Evolutionary conservation across 2,329 filamentous ascomycete species (phyloP).

Genomic region (Cercospora berteroae): DNA sequence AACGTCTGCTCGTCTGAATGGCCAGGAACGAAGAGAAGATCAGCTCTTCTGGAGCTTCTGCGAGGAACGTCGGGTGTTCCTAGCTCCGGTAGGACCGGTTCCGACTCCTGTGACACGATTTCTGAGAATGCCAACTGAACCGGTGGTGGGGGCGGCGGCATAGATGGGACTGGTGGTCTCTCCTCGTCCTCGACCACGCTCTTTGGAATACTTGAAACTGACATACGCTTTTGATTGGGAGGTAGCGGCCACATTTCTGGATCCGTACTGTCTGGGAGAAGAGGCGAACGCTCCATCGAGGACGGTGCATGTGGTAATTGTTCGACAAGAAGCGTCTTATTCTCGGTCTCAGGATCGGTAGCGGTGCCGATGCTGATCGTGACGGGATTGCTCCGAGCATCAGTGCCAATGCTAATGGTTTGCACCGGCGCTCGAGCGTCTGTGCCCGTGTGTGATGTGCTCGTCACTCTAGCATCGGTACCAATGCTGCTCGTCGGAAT

Average conservation of each 20-base stretch:
- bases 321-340: conserved; percentile 10
- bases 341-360: conserved; percentile 12
- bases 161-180: conserved; percentile 18
- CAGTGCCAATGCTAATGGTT: conserved; percentile 11
- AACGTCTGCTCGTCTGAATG: not conserved
- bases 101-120: conserved; percentile 25
- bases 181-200: conserved; percentile 13
- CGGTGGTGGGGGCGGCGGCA: conserved; percentile 17
- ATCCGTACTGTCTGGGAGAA: conserved; percentile 43
- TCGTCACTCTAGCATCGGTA: conserved; percentile 14
- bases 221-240: conserved; percentile 10
- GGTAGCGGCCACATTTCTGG: conserved; percentile 26
- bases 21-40: not conserved
- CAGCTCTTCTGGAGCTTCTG: not conserved
- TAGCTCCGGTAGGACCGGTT: conserved; percentile 20
- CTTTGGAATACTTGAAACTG: not conserved
- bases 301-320: conserved; percentile 9
- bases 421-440: conserved; percentile 4
- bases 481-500: conserved; percentile 16
- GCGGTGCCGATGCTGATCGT: conserved; percentile 10
- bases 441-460: conserved; percentile 13
- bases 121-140: conserved; percentile 23
- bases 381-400: conserved; percentile 1
- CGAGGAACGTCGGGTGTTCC: not conserved
- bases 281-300: conserved; percentile 29